phyloP scores from a whole-genome alignment of 257 asterid species.

The Osmanthus fragrans region DNA sequence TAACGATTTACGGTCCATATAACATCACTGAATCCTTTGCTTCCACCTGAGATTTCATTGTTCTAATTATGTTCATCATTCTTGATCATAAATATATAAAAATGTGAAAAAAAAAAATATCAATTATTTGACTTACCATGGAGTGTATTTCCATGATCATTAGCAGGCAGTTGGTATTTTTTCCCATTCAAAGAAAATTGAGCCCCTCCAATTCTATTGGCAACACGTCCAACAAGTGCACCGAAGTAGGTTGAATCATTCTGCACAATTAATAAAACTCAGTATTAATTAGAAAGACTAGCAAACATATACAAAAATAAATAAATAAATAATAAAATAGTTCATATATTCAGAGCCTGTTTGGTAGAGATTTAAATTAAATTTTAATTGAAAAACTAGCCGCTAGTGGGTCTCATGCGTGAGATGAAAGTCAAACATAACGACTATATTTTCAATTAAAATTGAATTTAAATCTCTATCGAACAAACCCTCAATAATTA shows the following conservation, averaged over 20 bases:
- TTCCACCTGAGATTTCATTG: slow-evolving; percentile 55
- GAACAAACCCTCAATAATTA: too few relatives aligned
- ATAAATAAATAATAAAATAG: too few relatives aligned
- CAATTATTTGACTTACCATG: slow-evolving; percentile 47
- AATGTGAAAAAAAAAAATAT: not conserved
- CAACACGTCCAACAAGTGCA: slow-evolving; percentile 79
- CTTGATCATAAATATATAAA: not conserved
- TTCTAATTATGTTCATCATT: not conserved
- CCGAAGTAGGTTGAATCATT: slow-evolving; percentile 77
- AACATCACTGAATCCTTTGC: slow-evolving; percentile 56
- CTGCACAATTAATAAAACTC: slow-evolving; percentile 36
- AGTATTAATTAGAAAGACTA: not conserved
- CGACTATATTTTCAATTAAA: too few relatives aligned
- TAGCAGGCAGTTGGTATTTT: slow-evolving; percentile 54
- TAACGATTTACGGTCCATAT: slow-evolving; percentile 52
- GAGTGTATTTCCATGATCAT: slow-evolving; percentile 87
- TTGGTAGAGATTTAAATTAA: too few relatives aligned
- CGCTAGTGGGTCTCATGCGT: too few relatives aligned
- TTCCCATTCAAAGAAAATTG: slow-evolving; percentile 56
- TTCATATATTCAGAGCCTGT: not conserved
- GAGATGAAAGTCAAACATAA: too few relatives aligned
- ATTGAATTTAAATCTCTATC: too few relatives aligned
- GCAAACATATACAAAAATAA: too few relatives aligned
- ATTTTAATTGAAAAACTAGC: too few relatives aligned
- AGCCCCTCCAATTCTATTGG: slow-evolving; percentile 83